Conservation (phyloP, 176 grass and related monocot genomes). For the Lolium rigidum region DNA sequence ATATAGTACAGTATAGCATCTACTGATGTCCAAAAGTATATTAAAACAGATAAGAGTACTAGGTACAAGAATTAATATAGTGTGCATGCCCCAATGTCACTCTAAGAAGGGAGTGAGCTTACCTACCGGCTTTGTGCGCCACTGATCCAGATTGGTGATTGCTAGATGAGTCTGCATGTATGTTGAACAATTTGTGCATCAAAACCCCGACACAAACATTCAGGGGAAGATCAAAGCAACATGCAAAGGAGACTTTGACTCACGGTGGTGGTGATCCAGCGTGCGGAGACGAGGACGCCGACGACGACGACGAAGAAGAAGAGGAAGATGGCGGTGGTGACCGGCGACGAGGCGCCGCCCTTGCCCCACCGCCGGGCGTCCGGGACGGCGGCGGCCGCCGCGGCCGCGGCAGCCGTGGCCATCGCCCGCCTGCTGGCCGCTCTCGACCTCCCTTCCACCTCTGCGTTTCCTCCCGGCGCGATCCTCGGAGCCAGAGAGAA, state of each 20-base stretch:
- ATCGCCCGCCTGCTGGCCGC: neutral
- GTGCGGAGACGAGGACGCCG: slow-evolving; percentile 58
- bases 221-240: neutral
- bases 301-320: slow-evolving; percentile 61
- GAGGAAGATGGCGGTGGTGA: slow-evolving; percentile 58
- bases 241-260: neutral
- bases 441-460: slow-evolving; percentile 16
- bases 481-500: neutral
- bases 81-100: neutral
- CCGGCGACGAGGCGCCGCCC: slow-evolving; percentile 38
- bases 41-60: neutral
- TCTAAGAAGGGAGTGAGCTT: slow-evolving; percentile 39
- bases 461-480: neutral
- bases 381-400: neutral
- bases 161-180: slow-evolving; percentile 47
- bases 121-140: slow-evolving; percentile 63
- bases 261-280: slow-evolving; percentile 63
- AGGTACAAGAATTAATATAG: neutral
- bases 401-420: slow-evolving; percentile 45
- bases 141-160: slow-evolving; percentile 54
- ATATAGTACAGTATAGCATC: too few relatives aligned
- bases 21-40: slow-evolving; percentile 1
- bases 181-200: neutral
- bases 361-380: slow-evolving; percentile 51
- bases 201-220: neutral